Evolutionary conservation across 352 stramenopile genomes (phyloP).

Genomic region (Phytophthora hybrid): DNA sequence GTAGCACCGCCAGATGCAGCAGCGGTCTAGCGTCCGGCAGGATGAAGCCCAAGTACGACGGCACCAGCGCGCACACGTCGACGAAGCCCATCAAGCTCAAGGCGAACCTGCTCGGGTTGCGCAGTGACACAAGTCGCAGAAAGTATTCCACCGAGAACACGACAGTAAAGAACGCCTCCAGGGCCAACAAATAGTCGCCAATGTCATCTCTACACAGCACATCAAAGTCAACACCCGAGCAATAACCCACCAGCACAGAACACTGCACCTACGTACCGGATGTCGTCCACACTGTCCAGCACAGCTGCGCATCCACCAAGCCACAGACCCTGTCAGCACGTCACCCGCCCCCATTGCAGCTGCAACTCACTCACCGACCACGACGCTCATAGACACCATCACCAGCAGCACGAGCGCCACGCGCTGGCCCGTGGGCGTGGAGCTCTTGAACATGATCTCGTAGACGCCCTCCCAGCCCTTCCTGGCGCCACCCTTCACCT

Average conservation of each 20-base stretch:
- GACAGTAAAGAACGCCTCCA: conserved; percentile 88
- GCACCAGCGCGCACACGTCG: conserved; percentile 81
- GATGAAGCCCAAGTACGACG: conserved; percentile 78
- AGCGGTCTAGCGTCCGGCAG: conserved; percentile 62
- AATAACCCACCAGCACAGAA: conserved; percentile 1
- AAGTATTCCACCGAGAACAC: conserved; percentile 87
- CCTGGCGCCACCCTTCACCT: conserved; percentile 69
- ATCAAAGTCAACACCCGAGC: neutral
- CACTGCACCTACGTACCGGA: conserved; percentile 52
- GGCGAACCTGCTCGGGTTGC: conserved; percentile 66
- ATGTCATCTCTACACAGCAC: conserved; percentile 59
- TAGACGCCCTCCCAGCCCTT: conserved; percentile 66
- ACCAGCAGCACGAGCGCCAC: conserved; percentile 68
- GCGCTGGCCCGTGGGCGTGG: conserved; percentile 61
- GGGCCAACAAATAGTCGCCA: conserved; percentile 70
- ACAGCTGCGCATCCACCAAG: conserved; percentile 63
- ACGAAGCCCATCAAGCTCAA: conserved; percentile 80
- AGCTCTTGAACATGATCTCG: conserved; percentile 77
- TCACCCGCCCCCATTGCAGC: neutral
- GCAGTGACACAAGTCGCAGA: conserved; percentile 71
- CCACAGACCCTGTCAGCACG: conserved; percentile 5
- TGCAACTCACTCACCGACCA: conserved; percentile 52
- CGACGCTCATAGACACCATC: conserved; percentile 78
- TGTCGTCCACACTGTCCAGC: conserved; percentile 74
- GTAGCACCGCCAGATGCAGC: conserved; percentile 70